These are phyloP conservation scores for Backusella westeae DNA, from an alignment of 192 early-diverging fungal species.

Conservation along the genomic window DNA sequence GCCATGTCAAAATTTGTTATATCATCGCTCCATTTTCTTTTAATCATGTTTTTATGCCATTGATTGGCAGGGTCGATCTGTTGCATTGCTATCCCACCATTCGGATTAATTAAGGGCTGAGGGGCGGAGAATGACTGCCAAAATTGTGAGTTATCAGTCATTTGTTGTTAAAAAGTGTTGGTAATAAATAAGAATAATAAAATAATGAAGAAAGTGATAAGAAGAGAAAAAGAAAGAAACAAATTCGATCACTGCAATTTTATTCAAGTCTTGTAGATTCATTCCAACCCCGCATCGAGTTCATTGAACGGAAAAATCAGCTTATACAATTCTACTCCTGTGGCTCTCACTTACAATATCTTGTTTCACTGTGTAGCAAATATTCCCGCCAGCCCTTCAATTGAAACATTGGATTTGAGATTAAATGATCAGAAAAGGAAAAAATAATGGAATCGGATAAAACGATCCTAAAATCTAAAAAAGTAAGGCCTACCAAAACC, in stretches of 20 bases:
- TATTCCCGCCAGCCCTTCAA: background rate
- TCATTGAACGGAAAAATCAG: slow-evolving; percentile 4
- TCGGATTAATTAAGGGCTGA: background rate
- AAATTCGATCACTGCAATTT: background rate
- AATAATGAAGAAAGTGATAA: background rate
- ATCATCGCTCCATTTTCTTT: background rate
- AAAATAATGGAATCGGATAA: background rate
- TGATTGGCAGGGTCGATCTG: background rate
- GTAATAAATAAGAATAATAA: background rate
- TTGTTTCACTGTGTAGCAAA: slow-evolving; percentile 1
- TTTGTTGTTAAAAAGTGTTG: background rate
- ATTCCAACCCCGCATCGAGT: background rate
- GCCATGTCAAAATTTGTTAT: background rate
- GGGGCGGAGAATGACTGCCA: background rate
- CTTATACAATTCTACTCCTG: background rate
- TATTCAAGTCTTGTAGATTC: background rate
- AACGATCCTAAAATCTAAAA: background rate
- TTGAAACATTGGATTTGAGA: background rate
- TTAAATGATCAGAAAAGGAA: slow-evolving; percentile 5
- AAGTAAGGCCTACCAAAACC: background rate
- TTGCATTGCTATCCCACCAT: background rate
- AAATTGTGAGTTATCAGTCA: background rate
- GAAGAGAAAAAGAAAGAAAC: background rate
- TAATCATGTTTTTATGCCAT: background rate
- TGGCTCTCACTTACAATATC: background rate